Evolutionary conservation across 805 yeast species (phyloP).

Genomic region (Lachancea mirantina): DNA sequence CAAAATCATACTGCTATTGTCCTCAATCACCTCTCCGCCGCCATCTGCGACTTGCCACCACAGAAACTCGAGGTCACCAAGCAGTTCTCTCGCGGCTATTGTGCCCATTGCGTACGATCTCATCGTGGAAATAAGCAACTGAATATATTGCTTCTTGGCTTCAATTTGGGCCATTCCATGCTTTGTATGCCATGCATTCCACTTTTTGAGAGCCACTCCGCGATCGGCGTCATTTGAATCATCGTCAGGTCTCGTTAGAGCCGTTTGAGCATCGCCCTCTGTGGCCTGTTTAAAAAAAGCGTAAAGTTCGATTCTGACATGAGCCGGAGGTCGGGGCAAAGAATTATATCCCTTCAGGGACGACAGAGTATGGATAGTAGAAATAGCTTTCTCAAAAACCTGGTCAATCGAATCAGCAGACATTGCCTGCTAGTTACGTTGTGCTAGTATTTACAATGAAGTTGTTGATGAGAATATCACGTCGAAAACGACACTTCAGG

Average conservation of each 20-base stretch:
- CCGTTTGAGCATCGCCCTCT: conserved; percentile 70
- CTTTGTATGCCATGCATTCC: conserved; percentile 81
- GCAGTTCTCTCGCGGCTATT: conserved; percentile 55
- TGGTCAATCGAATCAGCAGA: conserved; percentile 40
- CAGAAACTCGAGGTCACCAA: conserved; percentile 59
- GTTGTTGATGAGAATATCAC: too few species aligned
- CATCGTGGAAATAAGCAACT: conserved; percentile 67
- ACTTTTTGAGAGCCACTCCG: conserved; percentile 61
- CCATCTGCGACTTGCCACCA: conserved; percentile 55
- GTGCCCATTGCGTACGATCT: conserved; percentile 59
- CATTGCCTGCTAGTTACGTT: conserved; percentile 4
- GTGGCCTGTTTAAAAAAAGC: conserved; percentile 87
- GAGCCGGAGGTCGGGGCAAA: conserved; percentile 71
- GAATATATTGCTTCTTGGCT: conserved; percentile 67
- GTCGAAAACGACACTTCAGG: too few species aligned
- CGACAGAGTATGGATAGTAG: conserved; percentile 68
- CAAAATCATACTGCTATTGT: conserved; percentile 8
- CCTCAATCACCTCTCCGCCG: conserved; percentile 4
- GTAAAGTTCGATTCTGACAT: conserved; percentile 58
- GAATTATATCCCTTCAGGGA: conserved; percentile 54
- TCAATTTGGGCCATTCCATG: conserved; percentile 61
- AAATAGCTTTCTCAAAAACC: conserved; percentile 74
- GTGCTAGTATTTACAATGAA: background rate
- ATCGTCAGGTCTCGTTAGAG: conserved; percentile 62
- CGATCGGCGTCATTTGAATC: conserved; percentile 42